Percentiles rank a stretch among this genome's conserved stretches.
phyloP scores from a whole-genome alignment of 805 yeast species.

The Ogataea ramenticola region DNA sequence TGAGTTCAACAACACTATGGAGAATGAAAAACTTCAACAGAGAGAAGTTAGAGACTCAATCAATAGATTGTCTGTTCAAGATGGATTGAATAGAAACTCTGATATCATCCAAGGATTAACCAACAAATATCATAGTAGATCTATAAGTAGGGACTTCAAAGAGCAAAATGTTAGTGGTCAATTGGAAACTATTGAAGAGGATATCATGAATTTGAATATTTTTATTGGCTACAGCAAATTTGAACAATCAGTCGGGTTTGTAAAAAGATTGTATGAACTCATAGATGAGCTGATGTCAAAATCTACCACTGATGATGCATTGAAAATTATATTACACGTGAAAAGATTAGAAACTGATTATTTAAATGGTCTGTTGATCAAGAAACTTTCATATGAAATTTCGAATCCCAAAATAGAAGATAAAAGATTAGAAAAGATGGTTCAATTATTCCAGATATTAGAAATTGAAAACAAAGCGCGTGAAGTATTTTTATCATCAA shows the following conservation, averaged over 20 bases:
- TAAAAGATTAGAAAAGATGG: constrained; percentile 10
- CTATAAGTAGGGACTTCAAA: constrained; percentile 40
- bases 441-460: constrained; percentile 29
- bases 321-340: constrained; percentile 6
- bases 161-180: constrained; percentile 14
- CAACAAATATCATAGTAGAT: constrained; percentile 47
- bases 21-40: constrained; percentile 39
- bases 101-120: constrained; percentile 50
- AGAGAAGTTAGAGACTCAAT: constrained; percentile 37
- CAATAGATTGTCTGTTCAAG: constrained; percentile 28
- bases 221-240: constrained; percentile 40
- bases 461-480: constrained; percentile 42
- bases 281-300: constrained; percentile 5
- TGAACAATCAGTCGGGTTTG: constrained; percentile 32
- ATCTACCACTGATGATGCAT: constrained; percentile 10
- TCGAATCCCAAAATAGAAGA: constrained; percentile 12
- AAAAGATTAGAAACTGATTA: constrained; percentile 19
- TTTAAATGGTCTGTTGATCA: constrained; percentile 13
- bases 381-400: constrained; percentile 15
- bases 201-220: constrained; percentile 43
- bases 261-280: constrained; percentile 16
- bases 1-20: constrained; percentile 49
- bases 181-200: constrained; percentile 34
- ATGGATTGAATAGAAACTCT: constrained; percentile 21
- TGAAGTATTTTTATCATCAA: constrained; percentile 38